These are phyloP conservation scores for Boletus rubropictus DNA, from an alignment of 768 basidiomycete genomes.

Conservation along the genomic window DNA sequence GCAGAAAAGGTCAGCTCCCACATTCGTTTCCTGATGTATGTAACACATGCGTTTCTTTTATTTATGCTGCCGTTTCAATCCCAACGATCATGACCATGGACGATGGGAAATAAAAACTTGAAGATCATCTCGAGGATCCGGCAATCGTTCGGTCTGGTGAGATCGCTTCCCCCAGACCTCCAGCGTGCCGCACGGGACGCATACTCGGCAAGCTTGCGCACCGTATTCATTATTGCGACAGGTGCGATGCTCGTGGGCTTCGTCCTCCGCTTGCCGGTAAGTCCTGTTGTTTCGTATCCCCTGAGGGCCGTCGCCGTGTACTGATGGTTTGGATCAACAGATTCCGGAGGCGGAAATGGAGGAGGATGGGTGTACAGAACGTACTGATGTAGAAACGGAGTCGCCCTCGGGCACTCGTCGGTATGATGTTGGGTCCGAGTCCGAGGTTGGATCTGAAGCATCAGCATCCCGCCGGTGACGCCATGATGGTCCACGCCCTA, in stretches of 20 bases:
- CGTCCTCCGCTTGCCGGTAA: conserved; percentile 6
- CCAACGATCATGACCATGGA: too few relatives aligned
- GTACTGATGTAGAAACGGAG: conserved; percentile 1
- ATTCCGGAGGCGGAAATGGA: conserved; percentile 1
- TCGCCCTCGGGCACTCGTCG: not conserved
- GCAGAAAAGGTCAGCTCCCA: conserved; percentile 6
- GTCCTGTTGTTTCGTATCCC: not conserved
- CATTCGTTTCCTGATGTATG: not conserved
- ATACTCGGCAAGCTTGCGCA: conserved; percentile 6
- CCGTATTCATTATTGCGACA: conserved; percentile 9
- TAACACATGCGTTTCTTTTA: not conserved
- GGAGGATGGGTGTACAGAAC: not conserved
- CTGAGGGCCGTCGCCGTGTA: not conserved
- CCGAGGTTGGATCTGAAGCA: not conserved
- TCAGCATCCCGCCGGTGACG: not conserved
- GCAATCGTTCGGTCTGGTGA: conserved; percentile 10
- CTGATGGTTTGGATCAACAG: not conserved
- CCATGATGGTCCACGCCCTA: too few relatives aligned
- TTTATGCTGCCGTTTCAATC: not conserved
- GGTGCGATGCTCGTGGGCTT: conserved; percentile 3
- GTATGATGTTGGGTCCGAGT: not conserved
- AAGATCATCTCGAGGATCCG: conserved; percentile 12
- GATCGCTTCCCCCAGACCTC: conserved; percentile 9
- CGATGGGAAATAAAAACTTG: not conserved
- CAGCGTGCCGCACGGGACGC: conserved; percentile 7